Evolutionary conservation across 2,329 filamentous ascomycete species (phyloP).

Genomic region (Domatiomyces globalis): DNA sequence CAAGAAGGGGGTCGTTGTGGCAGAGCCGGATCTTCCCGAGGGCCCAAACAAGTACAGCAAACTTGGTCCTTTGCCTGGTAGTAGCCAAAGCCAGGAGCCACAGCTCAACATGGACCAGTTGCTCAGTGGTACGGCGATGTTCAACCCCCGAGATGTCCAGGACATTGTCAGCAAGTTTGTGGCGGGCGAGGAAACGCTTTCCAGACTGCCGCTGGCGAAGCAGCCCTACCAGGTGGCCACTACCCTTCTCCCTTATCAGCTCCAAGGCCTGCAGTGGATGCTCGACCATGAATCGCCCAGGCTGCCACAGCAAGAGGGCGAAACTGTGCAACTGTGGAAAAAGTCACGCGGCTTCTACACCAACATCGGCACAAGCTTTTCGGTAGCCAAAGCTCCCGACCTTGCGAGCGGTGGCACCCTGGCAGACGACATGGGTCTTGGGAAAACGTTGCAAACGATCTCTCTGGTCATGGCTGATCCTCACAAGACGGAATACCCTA

Average conservation of each 20-base stretch:
- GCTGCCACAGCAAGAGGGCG: constrained; percentile 43
- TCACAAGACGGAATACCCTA: constrained; percentile 27
- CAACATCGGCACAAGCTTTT: constrained; percentile 60
- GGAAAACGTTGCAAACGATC: constrained; percentile 66
- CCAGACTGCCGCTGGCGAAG: constrained; percentile 55
- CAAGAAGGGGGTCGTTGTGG: constrained; percentile 8
- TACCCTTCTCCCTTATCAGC: constrained; percentile 63
- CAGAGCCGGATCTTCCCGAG: not conserved
- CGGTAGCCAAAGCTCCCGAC: constrained; percentile 41
- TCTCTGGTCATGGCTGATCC: constrained; percentile 54
- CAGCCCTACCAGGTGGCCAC: constrained; percentile 54
- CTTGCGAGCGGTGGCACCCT: constrained; percentile 71
- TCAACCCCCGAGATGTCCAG: constrained; percentile 51
- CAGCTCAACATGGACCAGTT: constrained; percentile 40
- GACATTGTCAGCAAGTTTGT: constrained; percentile 57
- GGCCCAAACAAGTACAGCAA: constrained; percentile 23
- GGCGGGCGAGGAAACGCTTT: constrained; percentile 54
- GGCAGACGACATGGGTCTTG: constrained; percentile 84
- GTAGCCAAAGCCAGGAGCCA: constrained; percentile 1
- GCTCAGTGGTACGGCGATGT: constrained; percentile 40
- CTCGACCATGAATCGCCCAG: constrained; percentile 57
- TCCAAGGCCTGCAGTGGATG: constrained; percentile 69
- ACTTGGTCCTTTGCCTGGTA: constrained; percentile 19
- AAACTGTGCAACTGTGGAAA: constrained; percentile 68
- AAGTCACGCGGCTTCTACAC: constrained; percentile 38